Conservation (phyloP, 148 eudicot species). For the Drosera capensis region DNA sequence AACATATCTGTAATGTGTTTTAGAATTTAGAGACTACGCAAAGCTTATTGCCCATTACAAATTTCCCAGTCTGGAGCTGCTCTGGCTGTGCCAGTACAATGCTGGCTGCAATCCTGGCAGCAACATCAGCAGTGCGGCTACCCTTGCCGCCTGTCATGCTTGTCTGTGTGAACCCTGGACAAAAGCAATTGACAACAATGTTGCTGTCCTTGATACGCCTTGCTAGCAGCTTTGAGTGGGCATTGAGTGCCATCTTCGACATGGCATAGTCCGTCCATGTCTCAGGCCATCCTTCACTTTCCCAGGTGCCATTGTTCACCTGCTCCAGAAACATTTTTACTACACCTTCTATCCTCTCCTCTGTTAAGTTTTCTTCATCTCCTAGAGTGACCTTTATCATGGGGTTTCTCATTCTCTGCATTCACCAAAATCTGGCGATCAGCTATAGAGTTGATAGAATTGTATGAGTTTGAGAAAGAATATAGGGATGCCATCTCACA, state of each 20-base stretch:
- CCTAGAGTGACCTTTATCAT: slow-evolving; percentile 29
- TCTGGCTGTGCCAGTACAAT: slow-evolving; percentile 43
- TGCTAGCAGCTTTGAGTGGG: slow-evolving; percentile 65
- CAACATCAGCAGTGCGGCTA: slow-evolving; percentile 40
- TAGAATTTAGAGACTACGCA: neutral
- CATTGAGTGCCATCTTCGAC: slow-evolving; percentile 71
- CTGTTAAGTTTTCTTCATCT: slow-evolving; percentile 42
- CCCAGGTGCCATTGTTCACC: slow-evolving; percentile 52
- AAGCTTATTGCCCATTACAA: slow-evolving; percentile 3
- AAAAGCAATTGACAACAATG: slow-evolving; percentile 61
- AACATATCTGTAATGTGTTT: too few relatives aligned
- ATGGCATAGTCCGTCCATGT: slow-evolving; percentile 84
- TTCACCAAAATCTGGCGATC: neutral
- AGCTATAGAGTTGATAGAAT: neutral
- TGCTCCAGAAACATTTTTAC: slow-evolving; percentile 34
- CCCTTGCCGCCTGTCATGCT: slow-evolving; percentile 84
- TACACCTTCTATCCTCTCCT: slow-evolving; percentile 29
- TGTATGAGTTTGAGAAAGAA: neutral
- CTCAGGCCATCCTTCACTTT: slow-evolving; percentile 68
- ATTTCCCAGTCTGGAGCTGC: slow-evolving; percentile 48
- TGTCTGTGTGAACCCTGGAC: slow-evolving; percentile 84
- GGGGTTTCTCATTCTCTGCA: slow-evolving; percentile 49
- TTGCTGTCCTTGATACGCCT: slow-evolving; percentile 19
- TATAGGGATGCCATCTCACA: slow-evolving; percentile 19
- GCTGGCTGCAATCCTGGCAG: slow-evolving; percentile 38